These are phyloP conservation scores for Apiotrichum gamsii DNA, from an alignment of 1,284 basidiomycete genomes.

Conservation along the genomic window DNA sequence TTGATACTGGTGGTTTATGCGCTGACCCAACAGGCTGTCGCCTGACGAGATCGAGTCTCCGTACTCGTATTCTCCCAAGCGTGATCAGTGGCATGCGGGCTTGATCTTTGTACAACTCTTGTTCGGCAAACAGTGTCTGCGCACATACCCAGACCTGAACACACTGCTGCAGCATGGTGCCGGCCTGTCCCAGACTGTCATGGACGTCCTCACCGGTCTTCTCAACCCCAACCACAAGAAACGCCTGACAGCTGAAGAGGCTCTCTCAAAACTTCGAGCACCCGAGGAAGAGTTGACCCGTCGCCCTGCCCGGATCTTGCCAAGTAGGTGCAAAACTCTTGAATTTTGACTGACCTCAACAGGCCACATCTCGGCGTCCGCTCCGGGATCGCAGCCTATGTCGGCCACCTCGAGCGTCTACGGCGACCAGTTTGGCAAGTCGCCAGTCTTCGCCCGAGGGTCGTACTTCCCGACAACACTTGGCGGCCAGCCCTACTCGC, in stretches of 20 bases:
- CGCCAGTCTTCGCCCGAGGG: conserved; percentile 22
- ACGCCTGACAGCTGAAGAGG: conserved; percentile 41
- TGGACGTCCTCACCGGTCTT: conserved; percentile 34
- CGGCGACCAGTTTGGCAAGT: conserved; percentile 24
- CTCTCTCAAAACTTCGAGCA: conserved; percentile 25
- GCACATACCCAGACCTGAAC: conserved; percentile 32
- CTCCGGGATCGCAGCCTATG: not conserved
- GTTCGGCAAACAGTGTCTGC: conserved; percentile 34
- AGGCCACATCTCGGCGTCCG: not conserved
- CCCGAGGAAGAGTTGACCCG: conserved; percentile 25
- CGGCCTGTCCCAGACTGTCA: conserved; percentile 24
- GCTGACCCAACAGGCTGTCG: conserved; percentile 26
- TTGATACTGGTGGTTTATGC: not conserved
- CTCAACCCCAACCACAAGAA: conserved; percentile 37
- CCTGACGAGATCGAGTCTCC: conserved; percentile 46
- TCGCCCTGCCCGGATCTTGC: conserved; percentile 5
- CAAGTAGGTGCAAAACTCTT: too few species aligned
- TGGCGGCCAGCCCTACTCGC: conserved; percentile 25
- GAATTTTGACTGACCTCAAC: not conserved
- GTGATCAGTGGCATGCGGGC: conserved; percentile 46
- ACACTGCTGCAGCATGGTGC: conserved; percentile 37
- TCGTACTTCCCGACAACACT: conserved; percentile 22
- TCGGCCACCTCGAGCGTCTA: conserved; percentile 8
- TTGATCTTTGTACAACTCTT: conserved; percentile 42
- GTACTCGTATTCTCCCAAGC: conserved; percentile 37